These are phyloP conservation scores for Chimonanthus praecox DNA, from an alignment of 164 flowering plant species.

Conservation along the genomic window DNA sequence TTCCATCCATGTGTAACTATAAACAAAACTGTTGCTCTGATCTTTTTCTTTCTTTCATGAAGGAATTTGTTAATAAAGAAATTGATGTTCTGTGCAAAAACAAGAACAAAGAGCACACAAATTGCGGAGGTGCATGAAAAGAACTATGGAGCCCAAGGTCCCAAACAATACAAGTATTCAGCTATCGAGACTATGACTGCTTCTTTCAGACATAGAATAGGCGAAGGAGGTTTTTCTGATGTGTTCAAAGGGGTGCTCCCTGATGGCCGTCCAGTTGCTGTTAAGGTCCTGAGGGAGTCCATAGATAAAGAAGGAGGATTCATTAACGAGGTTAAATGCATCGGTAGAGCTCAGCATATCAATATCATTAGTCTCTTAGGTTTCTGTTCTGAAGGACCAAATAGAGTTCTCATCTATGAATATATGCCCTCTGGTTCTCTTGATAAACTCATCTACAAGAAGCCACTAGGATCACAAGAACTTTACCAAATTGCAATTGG, in stretches of 20 bases:
- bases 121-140: not conserved
- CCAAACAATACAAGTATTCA: not conserved
- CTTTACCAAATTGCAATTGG: conserved; percentile 10
- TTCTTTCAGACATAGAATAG: conserved; percentile 6
- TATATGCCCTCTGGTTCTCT: conserved; percentile 6
- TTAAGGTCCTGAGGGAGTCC: conserved; percentile 2
- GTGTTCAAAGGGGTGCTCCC: conserved; percentile 12
- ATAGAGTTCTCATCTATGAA: conserved; percentile 3
- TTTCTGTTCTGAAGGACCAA: conserved; percentile 7
- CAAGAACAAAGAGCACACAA: not conserved
- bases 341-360: conserved; percentile 4
- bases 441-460: conserved; percentile 6
- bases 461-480: not conserved
- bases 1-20: too few relatives aligned
- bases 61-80: too few relatives aligned
- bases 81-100: too few relatives aligned
- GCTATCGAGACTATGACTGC: conserved; percentile 8
- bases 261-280: conserved; percentile 10
- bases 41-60: too few relatives aligned
- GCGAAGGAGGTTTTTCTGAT: conserved; percentile 8
- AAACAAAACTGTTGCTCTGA: too few relatives aligned
- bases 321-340: conserved; percentile 7
- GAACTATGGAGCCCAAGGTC: not conserved
- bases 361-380: conserved; percentile 10
- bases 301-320: not conserved